These are phyloP conservation scores for Eimeria nieschulzi DNA, from an alignment of 169 alveolate genomes.

Conservation along the genomic window DNA sequence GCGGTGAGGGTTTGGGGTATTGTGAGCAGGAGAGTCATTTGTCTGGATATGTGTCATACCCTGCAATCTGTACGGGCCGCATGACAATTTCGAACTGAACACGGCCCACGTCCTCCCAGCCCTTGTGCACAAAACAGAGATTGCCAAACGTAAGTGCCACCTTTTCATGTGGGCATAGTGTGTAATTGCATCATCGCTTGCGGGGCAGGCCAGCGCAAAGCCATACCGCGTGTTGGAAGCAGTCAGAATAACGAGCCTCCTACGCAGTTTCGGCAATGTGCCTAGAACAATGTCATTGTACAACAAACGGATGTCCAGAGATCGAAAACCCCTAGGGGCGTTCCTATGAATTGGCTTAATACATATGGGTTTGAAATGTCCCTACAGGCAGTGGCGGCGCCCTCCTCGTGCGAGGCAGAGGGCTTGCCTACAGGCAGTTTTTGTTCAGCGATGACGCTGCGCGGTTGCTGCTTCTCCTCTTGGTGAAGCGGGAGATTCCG, in stretches of 20 bases:
- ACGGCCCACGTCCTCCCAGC: slow-evolving; percentile 79
- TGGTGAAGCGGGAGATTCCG: slow-evolving; percentile 50
- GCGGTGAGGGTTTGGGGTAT: not conserved
- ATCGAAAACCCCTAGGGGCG: not conserved
- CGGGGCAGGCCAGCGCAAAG: no score
- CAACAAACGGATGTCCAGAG: no score
- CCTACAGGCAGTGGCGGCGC: slow-evolving; percentile 53
- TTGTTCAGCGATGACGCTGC: slow-evolving; percentile 78
- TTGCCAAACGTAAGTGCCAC: slow-evolving; percentile 74
- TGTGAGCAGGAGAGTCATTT: slow-evolving; percentile 18
- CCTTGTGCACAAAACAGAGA: slow-evolving; percentile 74
- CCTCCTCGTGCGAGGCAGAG: slow-evolving; percentile 74
- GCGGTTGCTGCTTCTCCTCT: slow-evolving; percentile 56
- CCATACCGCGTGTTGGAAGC: no score
- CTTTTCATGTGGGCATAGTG: no score
- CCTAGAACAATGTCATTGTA: no score
- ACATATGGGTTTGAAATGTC: not conserved
- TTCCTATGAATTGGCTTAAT: not conserved
- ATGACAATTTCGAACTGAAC: slow-evolving; percentile 74
- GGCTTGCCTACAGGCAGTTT: slow-evolving; percentile 79
- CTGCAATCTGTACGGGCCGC: slow-evolving; percentile 79
- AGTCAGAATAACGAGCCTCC: no score
- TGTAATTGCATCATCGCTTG: no score
- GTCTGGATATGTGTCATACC: slow-evolving; percentile 77
- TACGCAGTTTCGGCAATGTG: no score